Evolutionary conservation across 2,329 filamentous ascomycete species (phyloP), one percentile per base, ranked within the genome.

Genomic region (Escovopsis sp.): DNA sequence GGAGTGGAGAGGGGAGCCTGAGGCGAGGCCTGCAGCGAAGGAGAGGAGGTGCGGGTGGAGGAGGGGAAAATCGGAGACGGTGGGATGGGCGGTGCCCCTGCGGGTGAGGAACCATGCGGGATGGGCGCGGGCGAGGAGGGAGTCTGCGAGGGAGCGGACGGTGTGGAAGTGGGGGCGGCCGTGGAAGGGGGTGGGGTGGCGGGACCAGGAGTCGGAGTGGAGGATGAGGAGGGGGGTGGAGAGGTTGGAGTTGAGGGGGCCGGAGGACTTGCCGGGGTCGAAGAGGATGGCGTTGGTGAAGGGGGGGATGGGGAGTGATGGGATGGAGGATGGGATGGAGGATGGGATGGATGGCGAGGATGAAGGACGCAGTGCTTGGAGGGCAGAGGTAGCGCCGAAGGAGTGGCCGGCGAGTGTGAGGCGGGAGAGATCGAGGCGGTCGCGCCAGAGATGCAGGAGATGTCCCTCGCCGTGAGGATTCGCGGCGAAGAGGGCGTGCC

Each of bases 241-340:
- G 41, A 79, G 61, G 28, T 76, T 62, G 39, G 60, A 49, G 53
- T 79, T 79, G 10, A 80, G 58, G 0, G 61, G 69, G 1, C 76
- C 76, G 41, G 68, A 74, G 2, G 58, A 56, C 51, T 81, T 81
- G 35, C 76, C 76, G 0, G 76, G 76, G 49, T 81, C 76, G 21
- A 81, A 62, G 34, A 72, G 63, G 40, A 81, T 66, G 15, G 63
- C 75, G 3, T 68, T 73, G 1, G 64, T 60, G 21, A 25, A 25
- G 21, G 21, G 41, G 27, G 48, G 43, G 17, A 47, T 66, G 26
- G 56, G 59, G 21, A 10, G 21, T 5, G 21, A 10, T 10, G 21
- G 10, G 21, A 23, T 23, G 21, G 21, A n/a, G n/a, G n/a, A n/a
- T n/a, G n/a, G n/a, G n/a, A n/a, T n/a, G n/a, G n/a, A n/a, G n/a